Percentiles rank a stretch among this genome's conserved stretches.
Conservation (phyloP, 495 filamentous ascomycete species). For the Hypomontagnella submonticulosa region DNA sequence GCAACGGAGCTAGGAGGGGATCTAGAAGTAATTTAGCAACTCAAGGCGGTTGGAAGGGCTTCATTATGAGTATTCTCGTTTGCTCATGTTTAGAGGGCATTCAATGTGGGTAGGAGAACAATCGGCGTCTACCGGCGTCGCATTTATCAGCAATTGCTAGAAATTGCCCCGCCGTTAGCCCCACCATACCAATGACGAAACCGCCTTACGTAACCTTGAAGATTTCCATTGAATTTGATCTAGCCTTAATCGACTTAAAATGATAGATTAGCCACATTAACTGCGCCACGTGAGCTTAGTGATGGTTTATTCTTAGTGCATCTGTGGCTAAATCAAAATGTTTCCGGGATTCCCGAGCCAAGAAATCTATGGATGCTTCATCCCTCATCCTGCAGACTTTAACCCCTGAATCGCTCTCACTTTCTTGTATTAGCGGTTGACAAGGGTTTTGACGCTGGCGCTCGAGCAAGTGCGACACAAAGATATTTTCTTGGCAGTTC, state of each 20-base stretch:
- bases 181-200: conserved; percentile 39
- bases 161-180: conserved; percentile 28
- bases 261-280: not conserved
- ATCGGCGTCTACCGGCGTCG: conserved; percentile 37
- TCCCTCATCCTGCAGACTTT: not conserved
- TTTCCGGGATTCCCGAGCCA: conserved; percentile 29
- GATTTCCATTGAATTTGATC: too few species aligned
- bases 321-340: not conserved
- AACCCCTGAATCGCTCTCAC: conserved; percentile 12
- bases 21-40: conserved; percentile 2
- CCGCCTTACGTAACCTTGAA: not conserved
- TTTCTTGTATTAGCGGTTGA: conserved; percentile 8
- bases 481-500: conserved; percentile 30
- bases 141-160: conserved; percentile 49
- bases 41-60: conserved; percentile 33
- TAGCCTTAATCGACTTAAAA: too few species aligned
- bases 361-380: conserved; percentile 18
- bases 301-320: not conserved
- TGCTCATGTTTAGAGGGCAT: not conserved
- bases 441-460: conserved; percentile 22
- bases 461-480: conserved; percentile 19
- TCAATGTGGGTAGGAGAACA: conserved; percentile 8
- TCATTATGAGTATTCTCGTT: conserved; percentile 28
- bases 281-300: too few species aligned
- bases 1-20: not conserved